Percentiles rank a stretch among this genome's conserved stretches.
Conservation (phyloP, 1,284 basidiomycete genomes). For the Porodaedalea pini region DNA sequence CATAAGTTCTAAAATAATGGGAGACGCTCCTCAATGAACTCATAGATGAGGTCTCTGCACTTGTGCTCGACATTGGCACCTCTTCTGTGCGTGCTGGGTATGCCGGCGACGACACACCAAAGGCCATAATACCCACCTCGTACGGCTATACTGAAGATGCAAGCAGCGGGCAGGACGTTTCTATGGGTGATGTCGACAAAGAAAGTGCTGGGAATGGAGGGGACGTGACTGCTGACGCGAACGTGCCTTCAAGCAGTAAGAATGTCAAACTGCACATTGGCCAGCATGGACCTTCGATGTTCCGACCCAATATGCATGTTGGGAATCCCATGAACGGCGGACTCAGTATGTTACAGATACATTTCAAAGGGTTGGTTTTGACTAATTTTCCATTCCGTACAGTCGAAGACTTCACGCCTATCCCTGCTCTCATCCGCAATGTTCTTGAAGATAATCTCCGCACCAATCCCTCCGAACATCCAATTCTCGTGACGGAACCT, state of each 20-base stretch:
- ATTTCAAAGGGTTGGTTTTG: neutral
- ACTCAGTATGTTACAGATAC: constrained; percentile 55
- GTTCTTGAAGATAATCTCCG: constrained; percentile 73
- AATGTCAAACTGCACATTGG: constrained; percentile 79
- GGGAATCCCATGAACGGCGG: constrained; percentile 84
- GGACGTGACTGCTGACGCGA: constrained; percentile 12
- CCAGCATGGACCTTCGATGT: constrained; percentile 89
- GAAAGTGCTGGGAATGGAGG: constrained; percentile 27
- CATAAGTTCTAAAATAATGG: neutral
- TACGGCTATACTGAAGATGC: constrained; percentile 71
- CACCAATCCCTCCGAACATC: constrained; percentile 79
- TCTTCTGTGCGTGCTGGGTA: constrained; percentile 91
- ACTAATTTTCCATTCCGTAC: constrained; percentile 11
- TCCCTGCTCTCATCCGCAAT: constrained; percentile 73
- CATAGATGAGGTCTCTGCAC: constrained; percentile 88
- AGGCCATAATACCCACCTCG: constrained; percentile 85
- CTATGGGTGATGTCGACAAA: constrained; percentile 47
- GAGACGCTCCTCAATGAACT: neutral
- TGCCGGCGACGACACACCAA: constrained; percentile 96
- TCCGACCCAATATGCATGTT: constrained; percentile 86
- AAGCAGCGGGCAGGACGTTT: constrained; percentile 45
- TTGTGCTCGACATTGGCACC: constrained; percentile 93
- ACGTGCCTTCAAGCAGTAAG: constrained; percentile 29
- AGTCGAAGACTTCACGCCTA: constrained; percentile 81
- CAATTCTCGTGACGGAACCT: constrained; percentile 91